These are phyloP conservation scores for Cordia subcordata DNA, from an alignment of 257 asterid species.

Conservation along the genomic window DNA sequence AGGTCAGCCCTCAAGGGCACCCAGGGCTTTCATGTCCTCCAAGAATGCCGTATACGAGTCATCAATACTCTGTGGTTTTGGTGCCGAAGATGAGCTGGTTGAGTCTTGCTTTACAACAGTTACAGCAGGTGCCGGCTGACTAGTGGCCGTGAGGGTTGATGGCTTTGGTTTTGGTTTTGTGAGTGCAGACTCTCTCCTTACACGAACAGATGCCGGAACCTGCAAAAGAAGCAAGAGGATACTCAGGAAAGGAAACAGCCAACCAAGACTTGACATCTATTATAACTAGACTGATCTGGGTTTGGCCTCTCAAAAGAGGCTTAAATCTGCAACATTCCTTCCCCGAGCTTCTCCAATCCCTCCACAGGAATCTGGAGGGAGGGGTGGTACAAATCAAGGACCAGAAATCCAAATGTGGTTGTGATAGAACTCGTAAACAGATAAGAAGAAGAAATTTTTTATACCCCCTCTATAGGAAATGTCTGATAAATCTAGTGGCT, in stretches of 20 bases:
- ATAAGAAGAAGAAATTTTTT: too few species aligned
- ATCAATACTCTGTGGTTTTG: conserved; percentile 71
- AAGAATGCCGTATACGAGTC: conserved; percentile 82
- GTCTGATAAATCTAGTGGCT: too few species aligned
- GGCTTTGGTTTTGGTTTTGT: conserved; percentile 69
- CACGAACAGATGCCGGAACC: conserved; percentile 94
- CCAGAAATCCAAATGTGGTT: too few species aligned
- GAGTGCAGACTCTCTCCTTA: conserved; percentile 65
- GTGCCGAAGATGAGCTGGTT: conserved; percentile 30
- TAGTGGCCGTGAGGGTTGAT: conserved; percentile 24
- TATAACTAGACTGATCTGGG: neutral
- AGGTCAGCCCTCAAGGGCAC: conserved; percentile 63
- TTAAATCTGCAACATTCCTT: too few species aligned
- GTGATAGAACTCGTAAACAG: too few species aligned
- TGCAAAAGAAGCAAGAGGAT: conserved; percentile 19
- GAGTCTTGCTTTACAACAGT: conserved; percentile 41
- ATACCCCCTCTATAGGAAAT: too few species aligned
- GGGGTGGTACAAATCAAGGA: too few species aligned
- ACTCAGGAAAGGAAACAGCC: conserved; percentile 4
- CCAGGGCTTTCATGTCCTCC: conserved; percentile 95
- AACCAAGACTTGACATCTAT: neutral
- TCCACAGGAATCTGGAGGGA: too few species aligned
- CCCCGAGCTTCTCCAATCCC: too few species aligned
- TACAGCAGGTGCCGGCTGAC: conserved; percentile 37
- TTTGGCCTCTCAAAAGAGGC: neutral